A percentile compares a stretch with the other conserved stretches of the same genome.
Conservation (phyloP, 2,329 filamentous ascomycete species). For the Alternaria sp. region DNA sequence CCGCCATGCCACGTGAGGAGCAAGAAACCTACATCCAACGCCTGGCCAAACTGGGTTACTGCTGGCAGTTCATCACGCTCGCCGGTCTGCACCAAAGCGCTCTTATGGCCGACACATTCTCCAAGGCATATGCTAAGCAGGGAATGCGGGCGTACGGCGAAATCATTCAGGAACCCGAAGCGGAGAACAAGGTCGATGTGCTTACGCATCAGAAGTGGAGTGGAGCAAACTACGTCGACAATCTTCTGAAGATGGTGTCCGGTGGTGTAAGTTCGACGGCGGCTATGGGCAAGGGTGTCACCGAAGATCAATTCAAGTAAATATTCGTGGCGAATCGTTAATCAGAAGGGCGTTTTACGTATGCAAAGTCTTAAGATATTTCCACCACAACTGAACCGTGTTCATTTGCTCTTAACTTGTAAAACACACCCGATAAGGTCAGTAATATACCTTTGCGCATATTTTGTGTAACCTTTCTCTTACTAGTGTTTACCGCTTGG, state of each 20-base stretch:
- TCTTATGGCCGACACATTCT: conserved; percentile 89
- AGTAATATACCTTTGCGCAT: too few species aligned
- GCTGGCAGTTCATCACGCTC: conserved; percentile 99
- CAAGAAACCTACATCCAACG: conserved; percentile 98
- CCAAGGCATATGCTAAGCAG: conserved; percentile 78
- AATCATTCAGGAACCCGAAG: conserved; percentile 97
- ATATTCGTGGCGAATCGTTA: background rate
- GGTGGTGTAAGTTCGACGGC: conserved; percentile 91
- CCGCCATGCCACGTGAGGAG: conserved; percentile 88
- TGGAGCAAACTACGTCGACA: conserved; percentile 93
- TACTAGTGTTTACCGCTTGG: too few species aligned
- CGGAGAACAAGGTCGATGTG: conserved; percentile 88
- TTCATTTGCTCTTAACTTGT: background rate
- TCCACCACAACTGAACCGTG: background rate
- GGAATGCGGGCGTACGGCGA: conserved; percentile 98
- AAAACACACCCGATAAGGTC: too few species aligned
- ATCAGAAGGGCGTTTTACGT: background rate
- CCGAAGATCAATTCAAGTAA: conserved; percentile 91
- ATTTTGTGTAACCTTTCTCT: too few species aligned
- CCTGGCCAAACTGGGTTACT: conserved; percentile 88
- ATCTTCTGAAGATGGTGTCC: conserved; percentile 95
- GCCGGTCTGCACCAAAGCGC: conserved; percentile 96
- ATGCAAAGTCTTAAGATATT: background rate
- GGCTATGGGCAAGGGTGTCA: conserved; percentile 97
- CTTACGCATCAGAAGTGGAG: conserved; percentile 99